Percentiles rank a stretch among this genome's conserved stretches.
Evolutionary conservation across 306 rosid genomes (phyloP).

Genomic region (Vachellia collinsii): DNA sequence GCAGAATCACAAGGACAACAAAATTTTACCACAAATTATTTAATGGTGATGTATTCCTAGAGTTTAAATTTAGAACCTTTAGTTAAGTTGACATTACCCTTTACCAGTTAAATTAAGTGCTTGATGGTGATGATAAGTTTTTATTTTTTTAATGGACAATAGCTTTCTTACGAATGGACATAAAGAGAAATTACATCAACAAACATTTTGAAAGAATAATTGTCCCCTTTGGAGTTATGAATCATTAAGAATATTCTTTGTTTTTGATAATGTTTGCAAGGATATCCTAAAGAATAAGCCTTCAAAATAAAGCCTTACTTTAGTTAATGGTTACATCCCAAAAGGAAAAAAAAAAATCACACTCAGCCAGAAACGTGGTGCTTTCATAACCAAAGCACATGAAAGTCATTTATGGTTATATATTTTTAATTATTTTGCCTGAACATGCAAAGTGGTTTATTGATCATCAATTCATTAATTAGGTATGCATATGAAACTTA

Average conservation of each 20-base stretch:
- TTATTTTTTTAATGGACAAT: no score
- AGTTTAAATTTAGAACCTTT: no score
- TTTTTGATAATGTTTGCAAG: neutral
- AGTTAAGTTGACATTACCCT: no score
- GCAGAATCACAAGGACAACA: no score
- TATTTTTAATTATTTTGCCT: neutral
- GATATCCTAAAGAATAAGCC: neutral
- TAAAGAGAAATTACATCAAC: neutral
- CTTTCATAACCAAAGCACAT: slow-evolving; percentile 39
- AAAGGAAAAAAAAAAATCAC: no score
- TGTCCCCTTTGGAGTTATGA: neutral
- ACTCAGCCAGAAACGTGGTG: neutral
- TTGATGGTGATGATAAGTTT: no score
- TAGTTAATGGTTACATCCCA: neutral
- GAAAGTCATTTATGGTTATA: slow-evolving; percentile 11
- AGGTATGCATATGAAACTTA: no score
- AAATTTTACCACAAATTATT: no score
- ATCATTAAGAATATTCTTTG: neutral
- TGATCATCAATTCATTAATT: neutral
- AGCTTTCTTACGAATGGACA: neutral
- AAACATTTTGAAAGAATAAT: neutral
- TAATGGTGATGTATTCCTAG: no score
- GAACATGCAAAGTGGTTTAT: neutral
- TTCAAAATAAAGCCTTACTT: neutral
- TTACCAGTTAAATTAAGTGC: no score